Evolutionary conservation across 1,284 basidiomycete genomes (phyloP).

Genomic region (Cryptococcus sp.): DNA sequence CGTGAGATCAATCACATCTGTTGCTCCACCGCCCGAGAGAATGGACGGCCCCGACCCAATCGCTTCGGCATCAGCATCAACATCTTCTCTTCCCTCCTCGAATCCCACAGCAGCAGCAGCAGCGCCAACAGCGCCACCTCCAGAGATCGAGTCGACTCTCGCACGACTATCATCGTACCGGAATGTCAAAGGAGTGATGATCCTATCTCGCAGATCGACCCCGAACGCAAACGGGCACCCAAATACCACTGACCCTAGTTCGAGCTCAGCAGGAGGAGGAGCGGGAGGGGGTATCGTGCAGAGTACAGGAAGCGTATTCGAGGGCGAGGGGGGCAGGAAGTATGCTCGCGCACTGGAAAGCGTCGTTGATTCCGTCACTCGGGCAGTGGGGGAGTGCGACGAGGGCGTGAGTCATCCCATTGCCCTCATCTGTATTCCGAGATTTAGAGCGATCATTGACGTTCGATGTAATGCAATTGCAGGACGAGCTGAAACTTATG

Average conservation of each 20-base stretch:
- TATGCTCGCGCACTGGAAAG: constrained; percentile 75
- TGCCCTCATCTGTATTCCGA: background rate
- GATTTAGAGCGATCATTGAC: no score
- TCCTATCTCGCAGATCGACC: constrained; percentile 61
- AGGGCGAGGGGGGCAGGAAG: constrained; percentile 76
- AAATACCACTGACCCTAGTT: background rate
- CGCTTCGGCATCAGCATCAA: background rate
- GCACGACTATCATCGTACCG: constrained; percentile 73
- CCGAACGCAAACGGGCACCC: background rate
- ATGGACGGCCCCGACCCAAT: no score
- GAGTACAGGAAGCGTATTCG: constrained; percentile 79
- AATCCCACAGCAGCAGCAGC: background rate
- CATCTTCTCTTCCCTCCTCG: background rate
- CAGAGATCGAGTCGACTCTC: constrained; percentile 76
- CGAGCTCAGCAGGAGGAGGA: constrained; percentile 27
- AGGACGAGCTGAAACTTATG: constrained; percentile 88
- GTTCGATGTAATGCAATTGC: background rate
- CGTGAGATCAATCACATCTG: no score
- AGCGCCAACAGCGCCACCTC: constrained; percentile 50
- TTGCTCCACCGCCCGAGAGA: no score
- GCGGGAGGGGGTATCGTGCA: constrained; percentile 66
- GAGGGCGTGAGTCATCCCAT: constrained; percentile 27
- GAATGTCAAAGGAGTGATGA: constrained; percentile 82
- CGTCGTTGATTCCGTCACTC: constrained; percentile 74
- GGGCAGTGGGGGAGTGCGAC: constrained; percentile 62